phyloP scores from a whole-genome alignment of 257 asterid genomes.

The Lantana camara region DNA sequence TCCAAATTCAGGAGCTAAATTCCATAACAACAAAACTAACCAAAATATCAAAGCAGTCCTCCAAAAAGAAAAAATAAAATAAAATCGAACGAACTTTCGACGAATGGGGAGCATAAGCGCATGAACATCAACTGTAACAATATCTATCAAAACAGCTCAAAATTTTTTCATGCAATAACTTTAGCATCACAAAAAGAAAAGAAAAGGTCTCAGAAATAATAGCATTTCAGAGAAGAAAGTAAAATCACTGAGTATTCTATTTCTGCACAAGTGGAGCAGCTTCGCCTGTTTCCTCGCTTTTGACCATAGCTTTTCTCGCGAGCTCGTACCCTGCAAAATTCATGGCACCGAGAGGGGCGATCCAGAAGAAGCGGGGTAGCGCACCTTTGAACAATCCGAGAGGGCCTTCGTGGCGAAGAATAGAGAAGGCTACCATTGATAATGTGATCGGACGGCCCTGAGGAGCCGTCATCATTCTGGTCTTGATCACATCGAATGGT shows the following conservation, averaged over 20 bases:
- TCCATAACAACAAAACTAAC: slow-evolving; percentile 10
- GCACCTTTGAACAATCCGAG: slow-evolving; percentile 93
- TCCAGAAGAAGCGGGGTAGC: slow-evolving; percentile 92
- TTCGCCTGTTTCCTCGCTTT: slow-evolving; percentile 50
- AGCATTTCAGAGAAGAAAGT: neutral
- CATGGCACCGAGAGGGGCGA: slow-evolving; percentile 96
- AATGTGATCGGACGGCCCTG: slow-evolving; percentile 62
- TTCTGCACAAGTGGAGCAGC: slow-evolving; percentile 37
- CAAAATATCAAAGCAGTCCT: neutral
- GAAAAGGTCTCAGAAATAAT: slow-evolving; percentile 7
- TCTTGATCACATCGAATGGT: slow-evolving; percentile 94
- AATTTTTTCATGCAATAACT: slow-evolving; percentile 20
- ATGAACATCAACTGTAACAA: slow-evolving; percentile 24
- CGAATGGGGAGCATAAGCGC: slow-evolving; percentile 25
- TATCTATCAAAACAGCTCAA: slow-evolving; percentile 23
- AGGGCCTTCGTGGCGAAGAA: slow-evolving; percentile 79
- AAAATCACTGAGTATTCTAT: slow-evolving; percentile 26
- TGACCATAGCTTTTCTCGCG: slow-evolving; percentile 85
- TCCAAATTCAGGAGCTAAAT: slow-evolving; percentile 17
- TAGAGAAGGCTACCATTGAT: slow-evolving; percentile 66
- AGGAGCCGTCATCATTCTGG: slow-evolving; percentile 89
- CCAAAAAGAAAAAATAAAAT: neutral
- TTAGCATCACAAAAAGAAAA: slow-evolving; percentile 19
- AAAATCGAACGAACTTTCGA: slow-evolving; percentile 27
- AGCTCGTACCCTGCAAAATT: slow-evolving; percentile 96